Conservation (phyloP, 805 yeast species). For the Blastobotrys americana region DNA sequence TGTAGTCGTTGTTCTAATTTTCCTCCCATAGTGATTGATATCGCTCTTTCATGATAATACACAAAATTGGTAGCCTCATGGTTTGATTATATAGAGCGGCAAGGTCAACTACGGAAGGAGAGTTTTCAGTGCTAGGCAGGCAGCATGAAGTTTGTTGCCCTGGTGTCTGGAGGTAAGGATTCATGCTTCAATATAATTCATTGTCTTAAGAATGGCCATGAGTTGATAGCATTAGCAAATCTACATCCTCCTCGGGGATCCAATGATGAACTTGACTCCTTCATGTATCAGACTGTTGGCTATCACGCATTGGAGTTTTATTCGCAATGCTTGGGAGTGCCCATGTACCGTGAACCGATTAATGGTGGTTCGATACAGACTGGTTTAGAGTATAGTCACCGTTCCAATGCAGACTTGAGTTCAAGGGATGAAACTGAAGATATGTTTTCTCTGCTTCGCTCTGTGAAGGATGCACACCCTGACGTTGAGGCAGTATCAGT, state of each 20-base stretch:
- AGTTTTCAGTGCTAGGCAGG: too few species aligned
- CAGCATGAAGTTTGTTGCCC: constrained; percentile 81
- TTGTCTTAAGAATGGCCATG: constrained; percentile 80
- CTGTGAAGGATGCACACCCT: constrained; percentile 50
- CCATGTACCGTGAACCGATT: constrained; percentile 66
- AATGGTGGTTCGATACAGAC: constrained; percentile 56
- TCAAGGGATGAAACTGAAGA: constrained; percentile 84
- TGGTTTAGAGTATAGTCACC: constrained; percentile 58
- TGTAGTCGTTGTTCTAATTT: too few species aligned
- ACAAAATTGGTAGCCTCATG: too few species aligned
- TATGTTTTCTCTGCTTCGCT: constrained; percentile 45
- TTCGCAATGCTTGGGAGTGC: constrained; percentile 65
- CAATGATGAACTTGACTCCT: constrained; percentile 77
- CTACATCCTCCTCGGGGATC: constrained; percentile 50
- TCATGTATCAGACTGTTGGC: constrained; percentile 98
- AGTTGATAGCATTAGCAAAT: constrained; percentile 77
- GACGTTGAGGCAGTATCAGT: constrained; percentile 82
- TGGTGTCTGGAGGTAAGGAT: constrained; percentile 94
- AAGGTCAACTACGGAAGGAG: too few species aligned
- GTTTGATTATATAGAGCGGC: too few species aligned
- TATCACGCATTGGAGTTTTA: constrained; percentile 66
- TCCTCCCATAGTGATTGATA: too few species aligned
- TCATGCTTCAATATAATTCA: constrained; percentile 86
- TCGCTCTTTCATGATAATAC: too few species aligned
- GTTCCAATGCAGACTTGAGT: constrained; percentile 24